Base-by-base conservation (phyloP, 257 asterid genomes). In the Rhazya stricta region DNA sequence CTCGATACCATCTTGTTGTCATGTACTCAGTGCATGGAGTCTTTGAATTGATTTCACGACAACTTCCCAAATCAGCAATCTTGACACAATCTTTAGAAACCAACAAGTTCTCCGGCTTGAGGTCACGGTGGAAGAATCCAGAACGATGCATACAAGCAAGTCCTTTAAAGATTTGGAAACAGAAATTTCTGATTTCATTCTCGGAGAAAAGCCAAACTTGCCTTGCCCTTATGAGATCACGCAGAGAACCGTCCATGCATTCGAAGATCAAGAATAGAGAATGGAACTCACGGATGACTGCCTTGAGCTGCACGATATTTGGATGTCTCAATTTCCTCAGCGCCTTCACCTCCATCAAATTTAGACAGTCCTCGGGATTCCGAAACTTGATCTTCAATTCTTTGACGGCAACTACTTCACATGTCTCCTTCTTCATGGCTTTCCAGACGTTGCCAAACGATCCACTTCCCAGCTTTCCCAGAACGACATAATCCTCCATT, bases 1-100 rank as follows among this genome's bases (percentile, higher is more conserved):
- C 95, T 61, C 92, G 88, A 45, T 89, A 89, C 94, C 94, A 30
- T 27, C 69, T 3, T 1, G 69, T 65, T 3, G 43, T 16, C 3
- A 65, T 23, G 12, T 65, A 29, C 23, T 32, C 69, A 4, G 43
- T 36, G 21, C 0, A 13, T 2, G 69, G 69, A 65, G 69, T 3
- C 10, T 65, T 65, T 4, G 23, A 30, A 65, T 27, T 1, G 12
- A 65, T 34, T 29, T 12, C n/a, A 7, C 25, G 45, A 0, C n/a
- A 46, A 65, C 69, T 65, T 3, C 69, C 69, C 7, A 65, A 65
- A 65, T 65, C 69, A 11, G 42, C 69, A 3, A 65, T 65, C 10
- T 65, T 65, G 3, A 65, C 3, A 1, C 1, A 6, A 10, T 65
- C 69, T 3, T 6, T n/a, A 4, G 69, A 65, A 29, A 65, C 69